Conservation (phyloP, 1,284 basidiomycete genomes). For the Ceratobasidium sp. region DNA sequence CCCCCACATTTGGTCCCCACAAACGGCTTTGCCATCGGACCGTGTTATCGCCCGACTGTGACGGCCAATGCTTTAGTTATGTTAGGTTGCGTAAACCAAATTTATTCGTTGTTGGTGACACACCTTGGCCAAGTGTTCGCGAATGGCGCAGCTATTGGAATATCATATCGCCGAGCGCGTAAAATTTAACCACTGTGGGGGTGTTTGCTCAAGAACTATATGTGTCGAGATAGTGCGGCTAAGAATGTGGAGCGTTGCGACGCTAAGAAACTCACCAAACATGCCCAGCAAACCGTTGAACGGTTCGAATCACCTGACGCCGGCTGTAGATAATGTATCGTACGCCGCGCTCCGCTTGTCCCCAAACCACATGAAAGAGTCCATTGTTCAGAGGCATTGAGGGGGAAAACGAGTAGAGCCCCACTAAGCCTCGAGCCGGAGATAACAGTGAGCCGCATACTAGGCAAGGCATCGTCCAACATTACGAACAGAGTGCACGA, state of each 20-base stretch:
- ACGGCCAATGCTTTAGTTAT: not conserved
- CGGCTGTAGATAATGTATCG: not conserved
- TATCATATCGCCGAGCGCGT: not conserved
- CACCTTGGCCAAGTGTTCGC: not conserved
- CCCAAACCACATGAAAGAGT: not conserved
- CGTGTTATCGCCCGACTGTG: not conserved
- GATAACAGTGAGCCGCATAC: too few relatives aligned
- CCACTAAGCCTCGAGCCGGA: not conserved
- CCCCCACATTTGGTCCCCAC: conserved; percentile 7
- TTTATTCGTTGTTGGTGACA: not conserved
- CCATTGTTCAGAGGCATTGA: not conserved
- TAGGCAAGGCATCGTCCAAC: too few relatives aligned
- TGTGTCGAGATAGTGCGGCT: not conserved
- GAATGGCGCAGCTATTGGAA: not conserved
- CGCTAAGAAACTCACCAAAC: not conserved
- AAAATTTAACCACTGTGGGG: not conserved
- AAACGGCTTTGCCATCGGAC: not conserved
- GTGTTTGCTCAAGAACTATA: not conserved
- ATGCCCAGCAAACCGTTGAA: not conserved
- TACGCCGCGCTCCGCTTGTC: not conserved
- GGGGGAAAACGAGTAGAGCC: not conserved
- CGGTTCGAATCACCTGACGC: not conserved
- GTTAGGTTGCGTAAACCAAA: conserved; percentile 3
- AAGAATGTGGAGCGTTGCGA: not conserved
- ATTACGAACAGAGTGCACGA: too few relatives aligned